Evolutionary conservation across 2,329 filamentous ascomycete genomes (phyloP).

Genomic region (Sporothrix mexicana): DNA sequence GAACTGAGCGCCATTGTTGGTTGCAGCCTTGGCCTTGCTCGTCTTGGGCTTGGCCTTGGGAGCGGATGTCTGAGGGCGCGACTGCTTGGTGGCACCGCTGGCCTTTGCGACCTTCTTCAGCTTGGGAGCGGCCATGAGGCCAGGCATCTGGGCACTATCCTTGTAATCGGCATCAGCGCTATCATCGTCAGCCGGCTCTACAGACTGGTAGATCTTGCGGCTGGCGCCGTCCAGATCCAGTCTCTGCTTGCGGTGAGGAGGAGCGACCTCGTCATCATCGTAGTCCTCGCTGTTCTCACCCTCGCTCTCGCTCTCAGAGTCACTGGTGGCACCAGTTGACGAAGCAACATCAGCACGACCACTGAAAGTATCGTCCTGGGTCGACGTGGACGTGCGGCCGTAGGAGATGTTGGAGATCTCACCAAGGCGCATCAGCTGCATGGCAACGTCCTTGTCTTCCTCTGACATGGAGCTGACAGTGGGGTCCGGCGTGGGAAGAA

Average conservation of each 20-base stretch:
- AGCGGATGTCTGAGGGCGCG: constrained; percentile 17
- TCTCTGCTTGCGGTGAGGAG: constrained; percentile 64
- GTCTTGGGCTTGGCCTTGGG: constrained; percentile 54
- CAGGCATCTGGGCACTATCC: constrained; percentile 45
- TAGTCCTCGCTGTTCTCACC: constrained; percentile 66
- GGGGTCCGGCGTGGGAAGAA: constrained; percentile 89
- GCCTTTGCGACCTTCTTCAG: constrained; percentile 47
- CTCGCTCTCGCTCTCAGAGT: constrained; percentile 75
- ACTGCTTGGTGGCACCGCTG: constrained; percentile 50
- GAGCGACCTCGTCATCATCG: constrained; percentile 61
- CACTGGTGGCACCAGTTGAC: constrained; percentile 83
- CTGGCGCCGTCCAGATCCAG: constrained; percentile 52
- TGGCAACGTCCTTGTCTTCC: constrained; percentile 89
- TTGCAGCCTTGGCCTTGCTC: constrained; percentile 49
- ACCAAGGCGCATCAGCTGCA: constrained; percentile 94
- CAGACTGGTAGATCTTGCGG: constrained; percentile 58
- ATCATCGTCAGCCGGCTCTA: constrained; percentile 57
- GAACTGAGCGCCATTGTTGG: constrained; percentile 27
- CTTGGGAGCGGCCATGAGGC: constrained; percentile 49
- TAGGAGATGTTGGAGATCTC: constrained; percentile 94
- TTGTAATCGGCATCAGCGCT: constrained; percentile 65
- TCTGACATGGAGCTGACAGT: constrained; percentile 98
- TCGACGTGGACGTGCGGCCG: constrained; percentile 90
- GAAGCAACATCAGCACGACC: constrained; percentile 84
- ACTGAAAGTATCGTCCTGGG: constrained; percentile 90